phyloP scores from a whole-genome alignment of 257 asterid species.

The Solanum gandarillasii region DNA sequence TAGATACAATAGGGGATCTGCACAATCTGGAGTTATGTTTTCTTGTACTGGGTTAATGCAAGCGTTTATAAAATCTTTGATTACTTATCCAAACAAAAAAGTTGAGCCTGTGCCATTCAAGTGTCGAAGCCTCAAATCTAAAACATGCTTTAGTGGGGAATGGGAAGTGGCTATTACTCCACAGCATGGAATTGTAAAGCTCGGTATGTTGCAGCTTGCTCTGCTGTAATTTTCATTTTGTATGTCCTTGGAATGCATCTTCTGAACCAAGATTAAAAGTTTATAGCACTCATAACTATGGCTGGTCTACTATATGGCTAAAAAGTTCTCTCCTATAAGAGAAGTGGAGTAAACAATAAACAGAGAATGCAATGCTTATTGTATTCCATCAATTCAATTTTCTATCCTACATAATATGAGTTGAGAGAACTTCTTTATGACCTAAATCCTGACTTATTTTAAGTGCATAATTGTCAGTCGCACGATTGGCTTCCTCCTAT shows the following conservation, averaged over 20 bases:
- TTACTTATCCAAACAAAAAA: neutral
- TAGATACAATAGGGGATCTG: neutral
- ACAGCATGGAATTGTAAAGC: neutral
- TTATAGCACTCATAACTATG: neutral
- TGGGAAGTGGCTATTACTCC: neutral
- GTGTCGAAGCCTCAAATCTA: neutral
- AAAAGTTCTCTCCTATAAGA: neutral
- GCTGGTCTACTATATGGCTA: neutral
- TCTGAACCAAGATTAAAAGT: neutral
- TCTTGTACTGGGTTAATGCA: neutral
- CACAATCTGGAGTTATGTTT: neutral
- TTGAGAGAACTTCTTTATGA: neutral
- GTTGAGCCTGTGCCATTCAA: neutral
- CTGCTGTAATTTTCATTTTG: neutral
- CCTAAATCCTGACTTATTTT: neutral
- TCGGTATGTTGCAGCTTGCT: neutral
- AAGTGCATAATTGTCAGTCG: neutral
- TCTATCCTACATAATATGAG: neutral
- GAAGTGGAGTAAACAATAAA: neutral
- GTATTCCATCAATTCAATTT: neutral
- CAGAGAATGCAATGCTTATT: neutral
- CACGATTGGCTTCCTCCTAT: neutral
- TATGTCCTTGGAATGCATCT: neutral
- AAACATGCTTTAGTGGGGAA: neutral
- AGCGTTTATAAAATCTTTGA: neutral